Conservation (phyloP, 306 rosid species). For the cucumber (Cucumis sativus) region Cucumber_9930_V3 NC_026661.2:20212501-20213000, state of each 20-base stretch:
- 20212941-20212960: too few relatives aligned
- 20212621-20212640: background rate
- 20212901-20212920: too few relatives aligned
- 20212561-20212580: conserved; percentile 7
- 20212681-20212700: background rate
- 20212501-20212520: background rate
- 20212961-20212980: too few relatives aligned
- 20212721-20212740: background rate
- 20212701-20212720: background rate
- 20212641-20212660: background rate
- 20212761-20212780: conserved; percentile 5
- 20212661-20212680: background rate
- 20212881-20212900: too few relatives aligned
- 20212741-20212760: background rate
- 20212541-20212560: background rate
- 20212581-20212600: background rate
- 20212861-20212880: too few relatives aligned
- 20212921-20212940: too few relatives aligned
- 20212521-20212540: background rate
- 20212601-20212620: background rate
- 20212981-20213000: too few relatives aligned
- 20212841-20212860: too few relatives aligned
- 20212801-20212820: background rate
- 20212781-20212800: background rate
- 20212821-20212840: background rate